Evolutionary conservation across 805 yeast species (phyloP), one percentile per base, ranked within the genome.

Genomic region (Wilhelminamyces savonicus): DNA sequence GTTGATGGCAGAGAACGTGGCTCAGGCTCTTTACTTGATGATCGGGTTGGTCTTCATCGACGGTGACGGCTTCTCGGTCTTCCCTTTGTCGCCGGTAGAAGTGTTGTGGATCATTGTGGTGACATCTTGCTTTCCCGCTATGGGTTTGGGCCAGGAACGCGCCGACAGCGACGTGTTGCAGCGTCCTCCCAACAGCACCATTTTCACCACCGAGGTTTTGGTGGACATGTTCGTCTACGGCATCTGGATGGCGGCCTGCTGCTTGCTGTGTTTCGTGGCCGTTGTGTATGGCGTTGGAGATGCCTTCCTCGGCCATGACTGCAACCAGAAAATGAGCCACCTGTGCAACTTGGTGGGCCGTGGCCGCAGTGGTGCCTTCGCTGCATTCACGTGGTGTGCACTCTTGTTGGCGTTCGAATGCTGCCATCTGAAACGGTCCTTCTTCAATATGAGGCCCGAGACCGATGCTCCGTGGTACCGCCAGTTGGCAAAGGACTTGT

Each of bases 311-410:
- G 94, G 92, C 11, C 26, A 33, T 13, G 56, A 66, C 35, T 84
- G 95, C 59, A 84, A 84, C 54, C 56, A 66, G 17, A 52, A 50
- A 17, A 23, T 20, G 19, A 62, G 60, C 30, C 59, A 48, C 2
- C 36, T 58, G 0, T 85, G 95, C 57, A 45, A 59, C 26, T 55
- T 66, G 37, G 94, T 85, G 9, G 84, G 78, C 57, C 67, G 72
- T 43, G 83, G 87, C 4, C 73, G 95, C 52, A 74, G 94, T 3
- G 74, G 82, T 3, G 72, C 87, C 0, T 85, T 85, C 62, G 81
- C 81, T 1, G 74, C 79, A 2, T 78, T 84, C 78, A 85, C 94
- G 1, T 85, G 94, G 94, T 73, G 88, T 59, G 82, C 90, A 3
- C 66, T 85, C 35, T 51, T 84, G 17, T 62, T 82, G 27, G 92